A percentile compares a stretch with the other conserved stretches of the same genome.
Conservation (phyloP, 179 eudicot species). For the Nepenthes alata region DNA sequence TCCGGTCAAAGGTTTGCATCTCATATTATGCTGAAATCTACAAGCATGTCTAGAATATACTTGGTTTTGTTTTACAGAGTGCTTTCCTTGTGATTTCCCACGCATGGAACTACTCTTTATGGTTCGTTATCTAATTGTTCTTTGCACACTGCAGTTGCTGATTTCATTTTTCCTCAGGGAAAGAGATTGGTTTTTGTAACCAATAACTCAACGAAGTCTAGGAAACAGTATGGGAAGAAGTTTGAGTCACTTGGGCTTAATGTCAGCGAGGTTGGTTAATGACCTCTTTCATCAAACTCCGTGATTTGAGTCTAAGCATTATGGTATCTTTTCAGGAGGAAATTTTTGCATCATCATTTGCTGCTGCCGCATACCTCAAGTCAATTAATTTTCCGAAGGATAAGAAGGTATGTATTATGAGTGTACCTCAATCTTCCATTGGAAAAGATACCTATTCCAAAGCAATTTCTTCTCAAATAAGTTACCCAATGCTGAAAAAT, state of each 20-base stretch:
- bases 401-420: conserved; percentile 49
- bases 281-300: too few species aligned
- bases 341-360: conserved; percentile 95
- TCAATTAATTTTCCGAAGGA: conserved; percentile 82
- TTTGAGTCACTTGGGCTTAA: conserved; percentile 86
- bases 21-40: neutral
- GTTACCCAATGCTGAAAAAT: too few species aligned
- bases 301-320: too few species aligned
- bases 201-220: conserved; percentile 94
- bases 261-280: conserved; percentile 62
- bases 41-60: neutral
- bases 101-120: neutral
- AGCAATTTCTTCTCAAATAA: too few species aligned
- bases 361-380: conserved; percentile 90
- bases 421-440: neutral
- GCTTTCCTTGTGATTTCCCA: neutral
- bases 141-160: neutral
- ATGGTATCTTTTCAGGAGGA: conserved; percentile 59
- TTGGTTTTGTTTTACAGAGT: neutral
- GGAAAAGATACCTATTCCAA: too few species aligned
- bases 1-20: conserved; percentile 62
- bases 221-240: conserved; percentile 94
- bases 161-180: conserved; percentile 36
- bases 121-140: neutral
- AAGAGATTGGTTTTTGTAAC: conserved; percentile 92